phyloP scores from a whole-genome alignment of 1,139 yeast species.

The Protomyces pachydermus region DNA sequence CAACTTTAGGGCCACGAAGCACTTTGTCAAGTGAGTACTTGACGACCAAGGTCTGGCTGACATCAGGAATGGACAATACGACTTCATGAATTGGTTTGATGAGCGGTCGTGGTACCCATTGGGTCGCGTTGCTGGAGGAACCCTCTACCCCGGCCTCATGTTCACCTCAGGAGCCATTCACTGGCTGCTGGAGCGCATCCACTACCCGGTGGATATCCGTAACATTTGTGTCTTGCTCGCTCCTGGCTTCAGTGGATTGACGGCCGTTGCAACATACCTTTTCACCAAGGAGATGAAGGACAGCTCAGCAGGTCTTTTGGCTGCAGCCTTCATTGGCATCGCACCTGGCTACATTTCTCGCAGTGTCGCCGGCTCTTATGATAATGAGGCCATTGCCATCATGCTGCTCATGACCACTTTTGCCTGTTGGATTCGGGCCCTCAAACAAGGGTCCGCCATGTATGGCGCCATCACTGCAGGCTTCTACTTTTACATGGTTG shows the following conservation, averaged over 20 bases:
- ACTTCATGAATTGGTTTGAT: constrained; percentile 96
- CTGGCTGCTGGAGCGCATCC: constrained; percentile 58
- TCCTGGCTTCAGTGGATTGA: constrained; percentile 90
- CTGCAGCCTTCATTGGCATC: constrained; percentile 93
- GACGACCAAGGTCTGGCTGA: neutral
- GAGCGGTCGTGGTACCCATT: constrained; percentile 99
- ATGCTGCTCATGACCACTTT: constrained; percentile 93
- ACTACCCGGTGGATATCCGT: constrained; percentile 87
- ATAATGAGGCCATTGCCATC: constrained; percentile 98
- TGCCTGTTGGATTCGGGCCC: constrained; percentile 90
- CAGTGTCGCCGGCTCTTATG: constrained; percentile 98
- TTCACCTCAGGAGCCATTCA: constrained; percentile 90
- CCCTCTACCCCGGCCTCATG: constrained; percentile 96
- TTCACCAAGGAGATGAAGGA: constrained; percentile 89
- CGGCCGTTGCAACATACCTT: constrained; percentile 87
- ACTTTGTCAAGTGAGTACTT: constrained; percentile 43
- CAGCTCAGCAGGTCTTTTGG: constrained; percentile 79
- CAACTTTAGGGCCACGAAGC: constrained; percentile 90
- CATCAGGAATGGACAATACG: constrained; percentile 76
- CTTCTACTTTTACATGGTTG: constrained; percentile 95
- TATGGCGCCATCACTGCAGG: constrained; percentile 81
- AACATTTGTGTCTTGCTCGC: constrained; percentile 94
- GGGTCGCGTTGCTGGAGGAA: constrained; percentile 98
- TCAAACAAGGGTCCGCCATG: constrained; percentile 82
- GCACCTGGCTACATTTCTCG: constrained; percentile 98